phyloP scores from a whole-genome alignment of 805 yeast species.

The Hagleromyces aurorensis region DNA sequence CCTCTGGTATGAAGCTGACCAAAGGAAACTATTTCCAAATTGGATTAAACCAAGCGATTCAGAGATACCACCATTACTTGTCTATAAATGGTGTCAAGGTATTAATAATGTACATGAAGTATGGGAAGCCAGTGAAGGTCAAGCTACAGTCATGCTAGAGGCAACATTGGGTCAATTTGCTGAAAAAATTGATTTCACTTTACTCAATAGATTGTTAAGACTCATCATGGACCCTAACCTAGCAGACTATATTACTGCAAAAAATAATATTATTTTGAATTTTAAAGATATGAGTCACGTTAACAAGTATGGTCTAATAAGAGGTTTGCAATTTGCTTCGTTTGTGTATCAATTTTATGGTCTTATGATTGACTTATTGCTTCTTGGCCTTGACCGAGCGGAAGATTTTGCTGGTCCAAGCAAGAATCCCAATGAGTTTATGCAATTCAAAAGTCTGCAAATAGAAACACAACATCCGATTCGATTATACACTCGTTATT shows the following conservation, averaged over 20 bases:
- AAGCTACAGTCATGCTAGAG: conserved; percentile 78
- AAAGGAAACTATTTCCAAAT: conserved; percentile 79
- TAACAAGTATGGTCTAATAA: conserved; percentile 77
- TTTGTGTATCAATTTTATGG: conserved; percentile 90
- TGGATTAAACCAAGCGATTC: conserved; percentile 95
- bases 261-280: conserved; percentile 71
- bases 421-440: conserved; percentile 62
- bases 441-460: conserved; percentile 54
- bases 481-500: conserved; percentile 69
- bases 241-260: conserved; percentile 91
- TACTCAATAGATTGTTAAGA: conserved; percentile 72
- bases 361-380: conserved; percentile 66
- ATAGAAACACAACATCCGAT: conserved; percentile 69
- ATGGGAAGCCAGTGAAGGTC: conserved; percentile 73
- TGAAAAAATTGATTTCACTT: conserved; percentile 82
- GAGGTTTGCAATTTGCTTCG: conserved; percentile 87
- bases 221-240: conserved; percentile 80
- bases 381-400: conserved; percentile 84
- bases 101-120: conserved; percentile 68
- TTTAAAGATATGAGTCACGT: conserved; percentile 95
- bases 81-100: conserved; percentile 92
- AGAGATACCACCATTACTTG: conserved; percentile 86
- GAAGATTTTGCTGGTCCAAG: conserved; percentile 77
- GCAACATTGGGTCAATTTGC: conserved; percentile 61
- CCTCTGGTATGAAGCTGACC: conserved; percentile 91